Base-by-base conservation (phyloP, 257 asterid species). In the Rhazya stricta region DNA sequence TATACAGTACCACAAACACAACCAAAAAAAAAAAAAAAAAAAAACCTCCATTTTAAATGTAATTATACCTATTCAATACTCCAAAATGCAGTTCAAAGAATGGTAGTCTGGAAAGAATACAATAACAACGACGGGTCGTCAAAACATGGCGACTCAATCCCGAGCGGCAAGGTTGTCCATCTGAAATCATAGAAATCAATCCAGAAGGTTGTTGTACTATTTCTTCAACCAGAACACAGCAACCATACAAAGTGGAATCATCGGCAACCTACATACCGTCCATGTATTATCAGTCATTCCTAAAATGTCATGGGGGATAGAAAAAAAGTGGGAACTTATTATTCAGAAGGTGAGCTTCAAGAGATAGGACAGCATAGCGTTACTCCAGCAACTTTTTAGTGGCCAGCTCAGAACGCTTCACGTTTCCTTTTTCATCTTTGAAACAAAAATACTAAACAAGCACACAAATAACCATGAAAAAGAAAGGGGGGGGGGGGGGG, bases 171-270 rank as follows among this genome's bases (percentile, higher is more conserved):
- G 97, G 86, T 65, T 86, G 89, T 56, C 84, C 91, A 67, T 91
- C 97, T 74, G 92, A 85, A 82, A 89, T 77, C 83, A 90, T 85
- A 71, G 99, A 89, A 77, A 95, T 90, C 91, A 95, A 85, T 66
- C 94, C 91, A 19, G 98, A 92, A 19, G 94, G 96, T 87, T 91
- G 88, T 75, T 92, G 99, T 62, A 95, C 82, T 84, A 91, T 79
- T 88, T 95, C 99, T 73, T 95, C 99, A 72, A 90, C 98, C 84
- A 95, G 86, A 79, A 95, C 93, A 76, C 99, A 95, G 89, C 98
- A 95, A 79, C 99, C 99, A 76, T 95, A 95, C 74, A 95, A 91
- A 56, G 96, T 93, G 42, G 99, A 91, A 81, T 94, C 86, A 85
- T 95, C 99, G 72, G 98, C 98, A 65, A 89, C 99, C 99, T 95